These are phyloP conservation scores for Kockiozyma suomiensis DNA, from an alignment of 805 yeast species.

Conservation along the genomic window DNA sequence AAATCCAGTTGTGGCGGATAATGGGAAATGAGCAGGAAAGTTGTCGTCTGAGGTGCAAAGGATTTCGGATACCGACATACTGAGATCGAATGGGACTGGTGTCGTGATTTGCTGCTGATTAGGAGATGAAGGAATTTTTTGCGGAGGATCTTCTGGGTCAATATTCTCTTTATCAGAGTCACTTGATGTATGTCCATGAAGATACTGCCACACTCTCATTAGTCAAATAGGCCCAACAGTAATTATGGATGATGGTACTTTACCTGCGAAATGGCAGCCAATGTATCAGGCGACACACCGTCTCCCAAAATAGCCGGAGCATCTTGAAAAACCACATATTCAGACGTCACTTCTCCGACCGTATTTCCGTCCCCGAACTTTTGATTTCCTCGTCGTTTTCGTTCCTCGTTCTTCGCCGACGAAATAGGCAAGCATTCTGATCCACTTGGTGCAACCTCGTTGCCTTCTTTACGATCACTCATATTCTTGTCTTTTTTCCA, in stretches of 20 bases:
- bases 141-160: slow-evolving; percentile 14
- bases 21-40: background rate
- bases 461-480: background rate
- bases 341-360: background rate
- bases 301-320: background rate
- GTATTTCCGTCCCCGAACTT: too few species aligned
- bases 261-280: slow-evolving; percentile 24
- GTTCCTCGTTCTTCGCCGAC: too few species aligned
- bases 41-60: slow-evolving; percentile 1
- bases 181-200: background rate
- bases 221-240: too few species aligned
- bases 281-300: slow-evolving; percentile 20
- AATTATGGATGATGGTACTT: too few species aligned
- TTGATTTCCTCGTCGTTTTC: too few species aligned
- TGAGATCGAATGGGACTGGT: slow-evolving; percentile 13
- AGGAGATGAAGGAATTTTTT: background rate
- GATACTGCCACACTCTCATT: background rate
- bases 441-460: background rate
- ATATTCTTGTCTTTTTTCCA: too few species aligned
- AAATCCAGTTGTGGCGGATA: background rate
- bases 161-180: slow-evolving; percentile 23
- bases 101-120: background rate
- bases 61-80: slow-evolving; percentile 18
- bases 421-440: background rate
- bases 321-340: background rate